A percentile compares a stretch with the other conserved stretches of the same genome.
These are phyloP conservation scores for Hibiscus tridactylites DNA, from an alignment of 345 rosid species.

Conservation along the genomic window DNA sequence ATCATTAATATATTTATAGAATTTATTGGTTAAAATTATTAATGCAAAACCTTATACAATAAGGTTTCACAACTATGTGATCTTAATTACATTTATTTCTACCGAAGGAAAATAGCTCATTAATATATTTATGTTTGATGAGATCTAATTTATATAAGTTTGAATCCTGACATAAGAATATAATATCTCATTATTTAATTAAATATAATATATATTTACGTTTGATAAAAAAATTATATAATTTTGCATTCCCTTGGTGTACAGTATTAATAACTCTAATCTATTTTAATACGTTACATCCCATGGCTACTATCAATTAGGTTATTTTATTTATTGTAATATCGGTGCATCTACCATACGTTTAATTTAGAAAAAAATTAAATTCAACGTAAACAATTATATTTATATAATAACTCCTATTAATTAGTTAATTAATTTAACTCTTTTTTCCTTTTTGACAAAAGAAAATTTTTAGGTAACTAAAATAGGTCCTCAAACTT, in stretches of 20 bases:
- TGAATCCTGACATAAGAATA: too few relatives aligned
- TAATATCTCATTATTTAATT: too few relatives aligned
- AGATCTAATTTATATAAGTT: too few relatives aligned
- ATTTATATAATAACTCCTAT: too few relatives aligned
- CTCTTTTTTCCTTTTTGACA: too few relatives aligned
- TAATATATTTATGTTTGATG: not conserved
- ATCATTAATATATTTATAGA: not conserved
- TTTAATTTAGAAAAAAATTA: too few relatives aligned
- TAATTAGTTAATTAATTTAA: too few relatives aligned
- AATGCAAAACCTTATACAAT: not conserved
- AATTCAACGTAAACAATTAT: not conserved
- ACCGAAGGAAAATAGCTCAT: not conserved
- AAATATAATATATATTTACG: too few relatives aligned
- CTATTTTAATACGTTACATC: not conserved
- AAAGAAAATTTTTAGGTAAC: not conserved
- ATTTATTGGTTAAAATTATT: constrained; percentile 2
- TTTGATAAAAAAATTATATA: too few relatives aligned
- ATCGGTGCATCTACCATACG: not conserved
- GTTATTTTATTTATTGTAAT: not conserved
- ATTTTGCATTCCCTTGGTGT: not conserved
- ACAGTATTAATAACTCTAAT: not conserved
- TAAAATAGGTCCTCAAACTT: not conserved
- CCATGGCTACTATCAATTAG: not conserved
- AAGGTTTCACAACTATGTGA: not conserved
- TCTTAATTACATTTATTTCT: not conserved